Evolutionary conservation across 768 basidiomycete species (phyloP).

Genomic region (Mrakia blollopis): DNA sequence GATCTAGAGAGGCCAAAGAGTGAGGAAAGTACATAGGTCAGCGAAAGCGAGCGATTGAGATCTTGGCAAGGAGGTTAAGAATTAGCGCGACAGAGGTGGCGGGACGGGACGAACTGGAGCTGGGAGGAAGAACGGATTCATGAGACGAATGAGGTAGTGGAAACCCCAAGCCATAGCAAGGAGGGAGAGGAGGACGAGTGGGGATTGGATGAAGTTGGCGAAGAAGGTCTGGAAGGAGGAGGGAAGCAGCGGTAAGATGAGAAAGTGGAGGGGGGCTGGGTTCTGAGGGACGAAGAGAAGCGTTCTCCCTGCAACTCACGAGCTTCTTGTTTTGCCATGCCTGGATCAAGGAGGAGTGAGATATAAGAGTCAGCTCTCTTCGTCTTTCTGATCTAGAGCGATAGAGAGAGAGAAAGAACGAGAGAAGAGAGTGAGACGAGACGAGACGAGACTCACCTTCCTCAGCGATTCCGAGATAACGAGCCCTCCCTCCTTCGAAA

Average conservation of each 20-base stretch:
- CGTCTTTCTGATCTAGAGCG: not conserved
- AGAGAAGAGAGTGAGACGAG: not conserved
- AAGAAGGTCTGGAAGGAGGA: conserved; percentile 6
- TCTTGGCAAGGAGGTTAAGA: not conserved
- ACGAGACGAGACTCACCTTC: not conserved
- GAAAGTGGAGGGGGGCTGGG: not conserved
- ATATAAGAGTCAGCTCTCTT: not conserved
- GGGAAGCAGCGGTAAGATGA: not conserved
- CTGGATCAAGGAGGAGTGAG: not conserved
- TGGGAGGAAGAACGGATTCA: conserved; percentile 10
- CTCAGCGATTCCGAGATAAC: not conserved
- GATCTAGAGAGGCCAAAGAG: not conserved
- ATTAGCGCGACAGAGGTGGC: not conserved
- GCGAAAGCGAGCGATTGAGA: not conserved
- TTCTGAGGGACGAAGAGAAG: not conserved
- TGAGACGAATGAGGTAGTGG: not conserved
- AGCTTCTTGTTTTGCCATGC: conserved; percentile 15
- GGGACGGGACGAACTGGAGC: conserved; percentile 3
- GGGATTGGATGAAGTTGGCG: conserved; percentile 26
- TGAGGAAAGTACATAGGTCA: not conserved
- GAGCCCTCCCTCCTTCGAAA: not conserved
- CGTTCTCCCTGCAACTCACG: not conserved
- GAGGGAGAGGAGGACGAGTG: conserved; percentile 19
- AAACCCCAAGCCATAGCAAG: conserved; percentile 16
- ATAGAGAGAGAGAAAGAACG: not conserved